phyloP scores from a whole-genome alignment of 164 flowering plant species.

The Magnolia changhungtana region DNA sequence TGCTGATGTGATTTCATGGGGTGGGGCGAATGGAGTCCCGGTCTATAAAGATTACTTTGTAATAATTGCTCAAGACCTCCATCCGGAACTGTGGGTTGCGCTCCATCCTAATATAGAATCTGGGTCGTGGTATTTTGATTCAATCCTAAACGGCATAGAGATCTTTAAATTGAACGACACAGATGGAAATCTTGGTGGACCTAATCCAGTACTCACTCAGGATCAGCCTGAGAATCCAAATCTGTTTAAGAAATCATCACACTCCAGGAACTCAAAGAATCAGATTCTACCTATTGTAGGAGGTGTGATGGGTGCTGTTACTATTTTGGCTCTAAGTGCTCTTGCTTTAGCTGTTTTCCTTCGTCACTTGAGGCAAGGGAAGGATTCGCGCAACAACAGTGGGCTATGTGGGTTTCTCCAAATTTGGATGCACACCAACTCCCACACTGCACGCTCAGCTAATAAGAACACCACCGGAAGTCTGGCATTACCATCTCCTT shows the following conservation, averaged over 20 bases:
- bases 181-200: conserved; percentile 58
- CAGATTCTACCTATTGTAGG: neutral
- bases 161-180: conserved; percentile 47
- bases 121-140: conserved; percentile 36
- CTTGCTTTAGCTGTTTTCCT: neutral
- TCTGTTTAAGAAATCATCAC: neutral
- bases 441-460: conserved; percentile 25
- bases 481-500: conserved; percentile 28
- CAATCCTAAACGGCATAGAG: conserved; percentile 62
- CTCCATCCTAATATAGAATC: conserved; percentile 38
- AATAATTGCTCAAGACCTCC: neutral
- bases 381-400: conserved; percentile 1
- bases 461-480: conserved; percentile 36
- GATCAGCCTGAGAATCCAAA: neutral
- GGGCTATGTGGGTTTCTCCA: conserved; percentile 68
- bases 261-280: conserved; percentile 18
- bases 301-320: neutral
- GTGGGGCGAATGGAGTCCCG: conserved; percentile 18
- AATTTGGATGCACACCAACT: conserved; percentile 24
- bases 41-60: conserved; percentile 25
- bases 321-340: neutral
- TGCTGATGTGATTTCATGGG: conserved; percentile 64
- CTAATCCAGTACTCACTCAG: conserved; percentile 41
- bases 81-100: conserved; percentile 25
- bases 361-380: neutral